Conservation (phyloP, 805 yeast species). For the Blastobotrys peoriensis region DNA sequence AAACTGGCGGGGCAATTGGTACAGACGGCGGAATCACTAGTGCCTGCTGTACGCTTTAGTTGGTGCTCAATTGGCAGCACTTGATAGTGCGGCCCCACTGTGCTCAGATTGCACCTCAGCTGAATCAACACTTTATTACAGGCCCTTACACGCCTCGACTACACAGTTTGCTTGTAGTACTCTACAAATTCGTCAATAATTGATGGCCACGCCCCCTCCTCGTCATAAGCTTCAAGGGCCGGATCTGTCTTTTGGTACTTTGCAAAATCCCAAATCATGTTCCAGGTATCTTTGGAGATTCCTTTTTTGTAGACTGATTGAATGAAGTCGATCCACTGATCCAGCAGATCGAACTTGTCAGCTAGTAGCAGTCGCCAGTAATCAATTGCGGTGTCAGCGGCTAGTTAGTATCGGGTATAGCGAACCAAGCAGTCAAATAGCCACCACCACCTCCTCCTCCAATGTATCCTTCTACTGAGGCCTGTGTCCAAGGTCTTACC, state of each 20-base stretch:
- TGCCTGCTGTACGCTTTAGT: no score
- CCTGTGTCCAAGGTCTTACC: slow-evolving; percentile 17
- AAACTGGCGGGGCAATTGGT: no score
- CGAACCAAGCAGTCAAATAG: not conserved
- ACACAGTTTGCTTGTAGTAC: slow-evolving; percentile 28
- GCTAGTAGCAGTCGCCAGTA: slow-evolving; percentile 72
- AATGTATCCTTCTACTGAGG: not conserved
- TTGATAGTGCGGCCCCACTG: no score
- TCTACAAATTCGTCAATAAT: slow-evolving; percentile 80
- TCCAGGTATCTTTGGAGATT: slow-evolving; percentile 76
- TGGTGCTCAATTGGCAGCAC: no score
- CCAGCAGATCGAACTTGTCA: slow-evolving; percentile 29
- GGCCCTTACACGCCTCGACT: not conserved
- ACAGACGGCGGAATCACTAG: no score
- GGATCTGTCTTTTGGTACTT: slow-evolving; percentile 45
- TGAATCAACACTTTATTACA: no score
- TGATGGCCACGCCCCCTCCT: slow-evolving; percentile 87
- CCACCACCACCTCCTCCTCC: not conserved
- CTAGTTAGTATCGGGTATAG: slow-evolving; percentile 11
- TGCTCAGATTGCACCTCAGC: no score
- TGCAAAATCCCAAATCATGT: slow-evolving; percentile 68
- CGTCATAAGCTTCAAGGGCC: slow-evolving; percentile 56
- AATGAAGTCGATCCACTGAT: slow-evolving; percentile 54
- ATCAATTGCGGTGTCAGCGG: slow-evolving; percentile 56
- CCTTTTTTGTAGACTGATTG: slow-evolving; percentile 34